A percentile compares a stretch with the other conserved stretches of the same genome.
Conservation (phyloP, 2,329 filamentous ascomycete genomes). For the Cercospora canescens region DNA sequence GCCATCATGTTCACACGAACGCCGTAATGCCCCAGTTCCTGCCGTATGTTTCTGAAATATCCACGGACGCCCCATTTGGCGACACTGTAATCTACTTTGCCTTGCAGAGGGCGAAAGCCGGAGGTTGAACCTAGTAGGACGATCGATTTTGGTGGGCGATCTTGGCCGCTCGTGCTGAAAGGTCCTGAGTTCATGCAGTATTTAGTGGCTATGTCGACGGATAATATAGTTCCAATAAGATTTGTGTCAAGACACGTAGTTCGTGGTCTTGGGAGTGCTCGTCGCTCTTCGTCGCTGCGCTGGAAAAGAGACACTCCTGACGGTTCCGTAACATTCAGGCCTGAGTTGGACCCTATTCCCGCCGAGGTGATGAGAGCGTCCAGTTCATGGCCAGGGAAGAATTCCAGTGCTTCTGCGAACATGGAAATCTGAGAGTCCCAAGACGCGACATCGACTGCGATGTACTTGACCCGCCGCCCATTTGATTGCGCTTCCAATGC, state of each 20-base stretch:
- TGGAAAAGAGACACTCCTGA: background rate
- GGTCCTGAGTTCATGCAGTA: slow-evolving; percentile 12
- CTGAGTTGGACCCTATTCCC: slow-evolving; percentile 19
- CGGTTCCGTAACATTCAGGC: background rate
- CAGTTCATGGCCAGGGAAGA: slow-evolving; percentile 23
- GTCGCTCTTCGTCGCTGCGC: background rate
- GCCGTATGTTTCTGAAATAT: background rate
- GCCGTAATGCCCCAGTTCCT: background rate
- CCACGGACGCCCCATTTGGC: slow-evolving; percentile 6
- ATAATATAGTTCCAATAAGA: slow-evolving; percentile 29
- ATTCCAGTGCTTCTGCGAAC: background rate
- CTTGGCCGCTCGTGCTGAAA: no score
- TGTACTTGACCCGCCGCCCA: background rate
- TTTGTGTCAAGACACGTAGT: slow-evolving; percentile 22
- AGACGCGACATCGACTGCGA: background rate
- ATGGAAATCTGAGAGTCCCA: slow-evolving; percentile 5
- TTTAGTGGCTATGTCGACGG: slow-evolving; percentile 42
- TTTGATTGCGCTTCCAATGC: background rate
- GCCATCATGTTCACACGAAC: slow-evolving; percentile 6
- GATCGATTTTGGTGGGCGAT: background rate
- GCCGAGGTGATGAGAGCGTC: slow-evolving; percentile 34
- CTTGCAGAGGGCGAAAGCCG: background rate
- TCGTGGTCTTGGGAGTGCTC: background rate
- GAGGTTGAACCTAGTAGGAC: background rate
- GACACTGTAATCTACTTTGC: background rate